Percentiles rank a stretch among this genome's conserved stretches.
These are phyloP conservation scores for Aegilops longissima DNA, from an alignment of 176 grass and related monocot species.

Conservation along the genomic window DNA sequence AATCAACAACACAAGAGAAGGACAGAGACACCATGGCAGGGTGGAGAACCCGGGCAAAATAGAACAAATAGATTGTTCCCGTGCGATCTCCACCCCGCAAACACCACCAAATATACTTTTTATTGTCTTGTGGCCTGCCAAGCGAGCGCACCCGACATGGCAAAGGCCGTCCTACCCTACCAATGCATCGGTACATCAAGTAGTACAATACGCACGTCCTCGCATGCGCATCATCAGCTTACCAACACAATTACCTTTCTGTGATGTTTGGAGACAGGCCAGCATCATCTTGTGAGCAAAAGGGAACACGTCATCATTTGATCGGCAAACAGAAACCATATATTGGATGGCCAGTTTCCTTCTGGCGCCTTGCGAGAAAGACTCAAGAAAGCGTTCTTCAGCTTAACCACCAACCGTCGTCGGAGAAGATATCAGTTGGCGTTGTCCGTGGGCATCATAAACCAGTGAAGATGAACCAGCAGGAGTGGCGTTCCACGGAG, in stretches of 20 bases:
- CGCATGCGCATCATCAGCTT: slow-evolving; percentile 14
- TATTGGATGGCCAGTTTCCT: not conserved
- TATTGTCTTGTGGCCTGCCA: slow-evolving; percentile 26
- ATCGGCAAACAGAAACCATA: not conserved
- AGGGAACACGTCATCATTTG: not conserved
- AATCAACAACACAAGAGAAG: not conserved
- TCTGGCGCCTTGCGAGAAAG: too few relatives aligned
- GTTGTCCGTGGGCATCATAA: too few relatives aligned
- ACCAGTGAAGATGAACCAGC: too few relatives aligned
- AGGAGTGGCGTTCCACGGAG: too few relatives aligned
- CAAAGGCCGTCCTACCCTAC: slow-evolving; percentile 22
- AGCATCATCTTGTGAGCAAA: not conserved
- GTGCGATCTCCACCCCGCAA: slow-evolving; percentile 22
- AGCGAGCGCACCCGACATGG: slow-evolving; percentile 34
- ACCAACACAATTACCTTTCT: slow-evolving; percentile 30
- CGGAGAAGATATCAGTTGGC: too few relatives aligned
- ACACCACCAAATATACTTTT: not conserved
- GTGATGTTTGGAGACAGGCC: not conserved
- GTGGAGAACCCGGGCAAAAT: slow-evolving; percentile 24
- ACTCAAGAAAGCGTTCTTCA: too few relatives aligned
- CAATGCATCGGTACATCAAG: not conserved
- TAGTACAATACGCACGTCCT: not conserved
- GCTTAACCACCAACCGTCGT: too few relatives aligned
- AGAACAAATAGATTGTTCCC: slow-evolving; percentile 10
- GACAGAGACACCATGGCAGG: not conserved